phyloP scores from a whole-genome alignment of 78 protist genomes.

The Pelomyxa schiedti region DNA sequence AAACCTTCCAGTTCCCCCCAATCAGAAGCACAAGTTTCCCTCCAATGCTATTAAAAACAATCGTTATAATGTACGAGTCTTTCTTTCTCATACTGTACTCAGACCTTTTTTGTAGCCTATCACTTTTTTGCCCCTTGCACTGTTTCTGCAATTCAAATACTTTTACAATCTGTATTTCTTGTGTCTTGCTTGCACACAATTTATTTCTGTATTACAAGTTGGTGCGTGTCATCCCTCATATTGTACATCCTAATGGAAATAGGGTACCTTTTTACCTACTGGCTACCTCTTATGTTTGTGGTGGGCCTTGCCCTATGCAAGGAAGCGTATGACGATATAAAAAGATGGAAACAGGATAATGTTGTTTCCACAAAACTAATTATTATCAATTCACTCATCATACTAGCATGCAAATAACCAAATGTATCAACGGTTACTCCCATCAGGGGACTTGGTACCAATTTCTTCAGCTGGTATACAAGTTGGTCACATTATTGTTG shows the following conservation, averaged over 20 bases:
- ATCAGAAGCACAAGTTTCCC: too few species aligned
- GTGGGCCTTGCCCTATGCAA: constrained; percentile 68
- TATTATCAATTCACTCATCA: not conserved
- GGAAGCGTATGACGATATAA: constrained; percentile 86
- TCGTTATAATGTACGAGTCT: too few species aligned
- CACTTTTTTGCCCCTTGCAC: constrained; percentile 71
- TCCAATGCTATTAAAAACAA: too few species aligned
- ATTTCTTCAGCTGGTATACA: constrained; percentile 49
- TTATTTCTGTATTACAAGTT: constrained; percentile 75
- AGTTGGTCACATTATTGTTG: constrained; percentile 71
- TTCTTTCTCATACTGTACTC: too few species aligned
- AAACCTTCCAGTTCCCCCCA: too few species aligned
- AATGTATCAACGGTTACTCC: constrained; percentile 39
- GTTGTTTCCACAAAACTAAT: constrained; percentile 68
- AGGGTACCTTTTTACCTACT: constrained; percentile 89
- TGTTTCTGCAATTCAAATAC: constrained; percentile 83
- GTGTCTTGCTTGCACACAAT: constrained; percentile 82
- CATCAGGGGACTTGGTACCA: constrained; percentile 28
- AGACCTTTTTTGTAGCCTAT: too few species aligned
- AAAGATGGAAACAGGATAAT: constrained; percentile 69
- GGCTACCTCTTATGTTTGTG: constrained; percentile 87
- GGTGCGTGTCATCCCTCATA: too few species aligned
- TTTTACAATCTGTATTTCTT: constrained; percentile 89
- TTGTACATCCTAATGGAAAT: too few species aligned
- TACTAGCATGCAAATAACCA: too few species aligned